Conservation (phyloP, 441 rosid species). For the Metrosideros polymorpha region DNA sequence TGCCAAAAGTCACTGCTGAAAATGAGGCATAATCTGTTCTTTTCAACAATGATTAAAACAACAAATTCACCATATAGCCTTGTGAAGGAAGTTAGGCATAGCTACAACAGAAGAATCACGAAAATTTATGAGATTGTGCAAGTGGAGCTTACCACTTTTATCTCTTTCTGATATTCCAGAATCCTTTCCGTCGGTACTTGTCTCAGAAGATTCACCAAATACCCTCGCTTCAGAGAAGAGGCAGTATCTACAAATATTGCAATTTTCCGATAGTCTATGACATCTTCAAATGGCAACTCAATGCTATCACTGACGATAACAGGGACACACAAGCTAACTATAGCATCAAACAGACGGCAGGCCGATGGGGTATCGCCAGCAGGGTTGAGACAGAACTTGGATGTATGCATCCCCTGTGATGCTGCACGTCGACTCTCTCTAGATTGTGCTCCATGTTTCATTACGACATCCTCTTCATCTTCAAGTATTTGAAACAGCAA, state of each 20-base stretch:
- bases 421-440: constrained; percentile 90
- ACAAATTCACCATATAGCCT: background rate
- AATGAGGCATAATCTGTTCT: background rate
- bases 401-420: constrained; percentile 80
- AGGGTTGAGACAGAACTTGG: constrained; percentile 88
- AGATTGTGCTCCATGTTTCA: constrained; percentile 91
- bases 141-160: constrained; percentile 36
- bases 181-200: constrained; percentile 36
- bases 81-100: background rate
- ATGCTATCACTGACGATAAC: constrained; percentile 77
- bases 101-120: background rate
- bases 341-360: constrained; percentile 88
- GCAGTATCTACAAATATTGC: constrained; percentile 65
- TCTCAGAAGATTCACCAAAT: constrained; percentile 55
- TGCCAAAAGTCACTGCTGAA: background rate
- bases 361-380: constrained; percentile 99
- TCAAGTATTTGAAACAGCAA: constrained; percentile 81
- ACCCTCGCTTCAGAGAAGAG: constrained; percentile 57
- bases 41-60: background rate
- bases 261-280: constrained; percentile 69
- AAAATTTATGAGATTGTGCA: background rate
- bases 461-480: constrained; percentile 56
- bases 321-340: constrained; percentile 90
- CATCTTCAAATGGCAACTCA: constrained; percentile 88
- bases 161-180: constrained; percentile 64